A percentile compares a stretch with the other conserved stretches of the same genome.
These are phyloP conservation scores for Pythium scleroteichum DNA, from an alignment of 352 stramenopile genomes.

Conservation along the genomic window DNA sequence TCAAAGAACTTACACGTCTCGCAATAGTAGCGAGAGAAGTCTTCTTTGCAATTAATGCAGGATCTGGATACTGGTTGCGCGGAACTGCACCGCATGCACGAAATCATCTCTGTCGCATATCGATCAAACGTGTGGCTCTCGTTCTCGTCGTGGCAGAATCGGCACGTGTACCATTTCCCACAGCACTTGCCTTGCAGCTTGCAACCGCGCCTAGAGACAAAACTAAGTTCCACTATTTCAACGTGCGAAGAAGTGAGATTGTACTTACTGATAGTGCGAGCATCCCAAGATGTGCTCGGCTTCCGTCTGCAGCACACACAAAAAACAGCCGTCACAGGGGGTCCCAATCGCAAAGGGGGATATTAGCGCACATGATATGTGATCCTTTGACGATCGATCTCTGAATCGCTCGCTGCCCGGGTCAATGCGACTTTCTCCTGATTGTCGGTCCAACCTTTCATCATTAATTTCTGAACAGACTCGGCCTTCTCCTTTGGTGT, in stretches of 20 bases:
- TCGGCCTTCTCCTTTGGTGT: slow-evolving; percentile 84
- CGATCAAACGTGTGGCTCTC: slow-evolving; percentile 92
- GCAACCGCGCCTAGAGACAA: slow-evolving; percentile 40
- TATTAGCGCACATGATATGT: slow-evolving; percentile 61
- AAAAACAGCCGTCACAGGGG: not conserved
- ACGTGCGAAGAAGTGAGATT: not conserved
- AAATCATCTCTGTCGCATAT: slow-evolving; percentile 93
- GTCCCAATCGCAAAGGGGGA: not conserved
- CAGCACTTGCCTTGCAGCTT: slow-evolving; percentile 89
- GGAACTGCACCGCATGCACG: slow-evolving; percentile 92
- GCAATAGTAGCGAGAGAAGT: slow-evolving; percentile 95
- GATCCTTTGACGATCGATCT: slow-evolving; percentile 43
- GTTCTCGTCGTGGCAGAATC: slow-evolving; percentile 88
- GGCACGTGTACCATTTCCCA: slow-evolving; percentile 86
- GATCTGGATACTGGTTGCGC: slow-evolving; percentile 63
- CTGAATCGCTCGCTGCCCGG: slow-evolving; percentile 44
- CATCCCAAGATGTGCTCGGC: slow-evolving; percentile 71
- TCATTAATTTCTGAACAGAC: slow-evolving; percentile 85
- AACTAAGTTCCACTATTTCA: too few species aligned
- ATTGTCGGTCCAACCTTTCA: slow-evolving; percentile 81
- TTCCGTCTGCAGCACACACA: slow-evolving; percentile 46
- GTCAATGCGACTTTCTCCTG: slow-evolving; percentile 49
- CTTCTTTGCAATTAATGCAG: slow-evolving; percentile 73
- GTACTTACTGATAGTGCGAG: slow-evolving; percentile 79
- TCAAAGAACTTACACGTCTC: slow-evolving; percentile 96